Evolutionary conservation across 2,329 filamentous ascomycete genomes (phyloP), one percentile per base, ranked within the genome.

Genomic region (Magnaporthales sp.): DNA sequence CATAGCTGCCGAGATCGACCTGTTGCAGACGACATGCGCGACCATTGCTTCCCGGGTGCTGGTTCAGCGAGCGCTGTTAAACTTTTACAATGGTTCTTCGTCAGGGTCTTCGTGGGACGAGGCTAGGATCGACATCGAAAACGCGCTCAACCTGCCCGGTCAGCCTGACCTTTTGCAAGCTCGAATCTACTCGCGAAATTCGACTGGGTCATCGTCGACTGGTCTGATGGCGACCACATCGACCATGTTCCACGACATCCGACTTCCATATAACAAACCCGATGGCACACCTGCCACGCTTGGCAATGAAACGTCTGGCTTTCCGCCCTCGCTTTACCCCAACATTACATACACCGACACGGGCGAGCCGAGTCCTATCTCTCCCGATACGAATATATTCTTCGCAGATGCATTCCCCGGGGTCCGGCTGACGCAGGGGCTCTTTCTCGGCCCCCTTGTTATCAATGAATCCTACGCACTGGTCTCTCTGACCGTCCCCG

Each of bases 401-500:
- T 73, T 78, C 10, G 85, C 84, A 60, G 78, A 77, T 66, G 81
- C 81, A 27, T 87, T 84, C 67, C 78, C 79, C 1, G 81, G 76
- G 29, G 79, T 85, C 67, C 77, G 76, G n/a, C 80, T 86, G 46
- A 81, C 79, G 68, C 80, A 80, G 65, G 80, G 76, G 63, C 80
- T 97, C n/a, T 78, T 97, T 1, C 82, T 95, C 0, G 93, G 93
- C 0, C 93, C 93, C 0, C 81, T 91, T 67, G 80, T 85, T 27
- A 77, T 95, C 69, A 95, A 96, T 74, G 79, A 85, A 61, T 86
- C 87, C 0, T 91, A 90, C 69, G 91, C 91, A 26, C 79, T 97
- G 11, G 75, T 96, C 13, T 97, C 93, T 2, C 80, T 96, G 67
- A 96, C 93, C 0, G 78, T 94, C 19, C 91, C 93, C 0, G 86